Conservation (phyloP, 1,139 yeast genomes). For the Citeromyces hawaiiensis region DNA sequence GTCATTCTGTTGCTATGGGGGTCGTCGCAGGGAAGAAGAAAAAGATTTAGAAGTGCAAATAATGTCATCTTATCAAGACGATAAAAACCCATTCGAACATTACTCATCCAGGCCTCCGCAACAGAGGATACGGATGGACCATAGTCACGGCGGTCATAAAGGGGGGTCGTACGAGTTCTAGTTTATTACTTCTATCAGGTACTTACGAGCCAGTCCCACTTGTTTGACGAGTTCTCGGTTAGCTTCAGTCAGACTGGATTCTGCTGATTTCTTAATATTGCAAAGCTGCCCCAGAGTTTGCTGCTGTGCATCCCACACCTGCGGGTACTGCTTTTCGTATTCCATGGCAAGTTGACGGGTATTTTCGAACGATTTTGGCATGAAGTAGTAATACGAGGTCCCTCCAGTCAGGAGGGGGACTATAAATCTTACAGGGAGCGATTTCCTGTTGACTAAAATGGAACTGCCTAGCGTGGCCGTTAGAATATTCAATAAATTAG, state of each 20-base stretch:
- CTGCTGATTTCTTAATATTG: no score
- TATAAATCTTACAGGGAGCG: constrained; percentile 33
- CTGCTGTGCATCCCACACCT: constrained; percentile 14
- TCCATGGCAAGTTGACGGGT: constrained; percentile 12
- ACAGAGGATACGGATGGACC: no score
- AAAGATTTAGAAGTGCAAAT: no score
- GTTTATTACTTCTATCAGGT: no score
- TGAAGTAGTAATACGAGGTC: constrained; percentile 20
- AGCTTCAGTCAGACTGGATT: no score
- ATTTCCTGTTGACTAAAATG: constrained; percentile 31
- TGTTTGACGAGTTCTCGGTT: no score
- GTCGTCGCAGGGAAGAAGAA: constrained; percentile 6
- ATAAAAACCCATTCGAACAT: no score
- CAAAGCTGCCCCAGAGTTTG: constrained; percentile 3
- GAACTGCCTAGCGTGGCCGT: constrained; percentile 45
- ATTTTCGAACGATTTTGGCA: constrained; percentile 22
- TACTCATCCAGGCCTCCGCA: no score
- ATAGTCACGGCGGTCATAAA: no score
- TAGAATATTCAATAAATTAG: constrained; percentile 36
- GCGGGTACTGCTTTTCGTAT: constrained; percentile 20
- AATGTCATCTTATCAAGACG: no score
- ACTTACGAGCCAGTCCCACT: no score
- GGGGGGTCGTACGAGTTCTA: no score
- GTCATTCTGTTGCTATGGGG: constrained; percentile 27
- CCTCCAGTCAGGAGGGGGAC: constrained; percentile 37